A percentile compares a stretch with the other conserved stretches of the same genome.
phyloP scores from a whole-genome alignment of 163 green algal genomes.

The Scenedesmus sp. region DNA sequence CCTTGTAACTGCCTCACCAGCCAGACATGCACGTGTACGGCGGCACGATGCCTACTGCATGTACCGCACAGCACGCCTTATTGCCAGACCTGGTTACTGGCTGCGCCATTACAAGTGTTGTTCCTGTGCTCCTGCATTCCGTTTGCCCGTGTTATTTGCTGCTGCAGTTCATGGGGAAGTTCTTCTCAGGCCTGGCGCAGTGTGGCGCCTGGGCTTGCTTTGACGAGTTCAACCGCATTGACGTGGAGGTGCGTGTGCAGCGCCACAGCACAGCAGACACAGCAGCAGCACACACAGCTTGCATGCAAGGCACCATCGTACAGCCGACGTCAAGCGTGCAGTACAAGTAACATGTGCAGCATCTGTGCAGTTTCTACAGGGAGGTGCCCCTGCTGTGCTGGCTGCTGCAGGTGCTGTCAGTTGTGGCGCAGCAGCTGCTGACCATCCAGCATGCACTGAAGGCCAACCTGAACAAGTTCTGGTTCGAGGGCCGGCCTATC shows the following conservation, averaged over 20 bases:
- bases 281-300: background rate
- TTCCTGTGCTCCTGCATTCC: background rate
- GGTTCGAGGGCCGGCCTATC: slow-evolving; percentile 91
- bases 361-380: background rate
- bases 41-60: too few relatives aligned
- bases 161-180: slow-evolving; percentile 81
- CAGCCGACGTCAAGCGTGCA: too few relatives aligned
- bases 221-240: slow-evolving; percentile 95
- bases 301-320: background rate
- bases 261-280: background rate
- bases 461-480: slow-evolving; percentile 77
- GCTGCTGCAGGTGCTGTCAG: slow-evolving; percentile 74
- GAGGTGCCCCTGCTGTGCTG: background rate
- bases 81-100: too few relatives aligned
- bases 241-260: slow-evolving; percentile 80
- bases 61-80: too few relatives aligned
- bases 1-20: too few relatives aligned
- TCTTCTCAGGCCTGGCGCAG: slow-evolving; percentile 86
- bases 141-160: background rate
- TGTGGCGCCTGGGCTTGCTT: slow-evolving; percentile 92
- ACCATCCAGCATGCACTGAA: slow-evolving; percentile 92
- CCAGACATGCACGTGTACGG: too few relatives aligned
- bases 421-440: slow-evolving; percentile 91
- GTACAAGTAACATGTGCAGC: background rate
- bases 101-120: background rate